A percentile compares a stretch with the other conserved stretches of the same genome.
These are phyloP conservation scores for Boletus pseudo-olivaceus DNA, from an alignment of 768 basidiomycete genomes.

Conservation along the genomic window DNA sequence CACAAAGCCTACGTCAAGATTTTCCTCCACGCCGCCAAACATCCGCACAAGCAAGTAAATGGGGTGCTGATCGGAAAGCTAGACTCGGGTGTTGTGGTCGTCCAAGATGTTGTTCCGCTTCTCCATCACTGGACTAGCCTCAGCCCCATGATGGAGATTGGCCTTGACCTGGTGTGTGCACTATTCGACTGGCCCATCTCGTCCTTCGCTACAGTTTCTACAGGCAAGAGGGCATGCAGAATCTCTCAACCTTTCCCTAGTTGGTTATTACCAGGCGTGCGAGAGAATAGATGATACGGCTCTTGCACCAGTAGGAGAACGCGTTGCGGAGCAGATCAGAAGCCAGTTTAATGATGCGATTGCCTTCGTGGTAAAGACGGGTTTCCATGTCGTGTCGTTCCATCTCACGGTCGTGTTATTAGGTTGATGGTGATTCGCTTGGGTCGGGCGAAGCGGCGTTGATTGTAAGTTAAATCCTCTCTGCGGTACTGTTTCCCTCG, in stretches of 20 bases:
- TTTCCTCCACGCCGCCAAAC: conserved; percentile 75
- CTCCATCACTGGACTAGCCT: conserved; percentile 84
- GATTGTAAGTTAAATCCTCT: conserved; percentile 43
- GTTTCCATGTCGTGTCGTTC: background rate
- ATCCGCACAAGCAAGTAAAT: conserved; percentile 71
- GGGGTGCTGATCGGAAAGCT: conserved; percentile 70
- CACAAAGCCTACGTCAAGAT: conserved; percentile 68
- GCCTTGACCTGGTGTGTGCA: conserved; percentile 63
- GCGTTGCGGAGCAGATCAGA: conserved; percentile 53
- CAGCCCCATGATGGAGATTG: conserved; percentile 84
- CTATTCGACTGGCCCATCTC: background rate
- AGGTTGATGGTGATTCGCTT: conserved; percentile 63
- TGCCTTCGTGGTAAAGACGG: conserved; percentile 60
- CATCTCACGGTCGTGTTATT: conserved; percentile 5
- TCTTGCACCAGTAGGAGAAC: conserved; percentile 64
- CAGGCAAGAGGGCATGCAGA: conserved; percentile 63
- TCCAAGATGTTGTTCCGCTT: conserved; percentile 69
- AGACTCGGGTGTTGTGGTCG: conserved; percentile 37
- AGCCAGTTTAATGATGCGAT: conserved; percentile 55
- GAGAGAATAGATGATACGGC: conserved; percentile 58
- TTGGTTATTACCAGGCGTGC: conserved; percentile 76
- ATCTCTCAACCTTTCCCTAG: conserved; percentile 48
- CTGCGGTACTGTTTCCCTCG: background rate
- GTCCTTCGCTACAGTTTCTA: background rate
- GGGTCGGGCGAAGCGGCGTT: conserved; percentile 51